Conservation (phyloP, 2,329 filamentous ascomycete genomes). For the Chrysosporium queenslandicum region DNA sequence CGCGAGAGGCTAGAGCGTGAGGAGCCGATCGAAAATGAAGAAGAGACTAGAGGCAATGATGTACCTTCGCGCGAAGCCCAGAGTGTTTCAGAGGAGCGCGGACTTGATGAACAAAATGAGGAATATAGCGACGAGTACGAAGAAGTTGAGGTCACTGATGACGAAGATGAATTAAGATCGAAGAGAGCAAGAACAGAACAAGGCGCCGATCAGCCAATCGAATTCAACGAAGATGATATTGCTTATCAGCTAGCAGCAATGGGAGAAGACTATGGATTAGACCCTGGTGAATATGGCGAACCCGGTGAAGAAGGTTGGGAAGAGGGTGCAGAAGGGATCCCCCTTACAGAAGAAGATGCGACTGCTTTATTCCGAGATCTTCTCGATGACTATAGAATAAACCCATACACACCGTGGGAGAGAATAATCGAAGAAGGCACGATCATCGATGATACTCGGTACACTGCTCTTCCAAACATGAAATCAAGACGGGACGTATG, state of each 20-base stretch:
- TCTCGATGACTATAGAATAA: conserved; percentile 70
- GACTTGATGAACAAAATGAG: conserved; percentile 23
- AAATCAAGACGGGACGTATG: conserved; percentile 72
- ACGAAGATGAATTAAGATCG: conserved; percentile 41
- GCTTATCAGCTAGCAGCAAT: conserved; percentile 83
- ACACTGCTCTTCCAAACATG: conserved; percentile 73
- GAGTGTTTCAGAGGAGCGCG: background rate
- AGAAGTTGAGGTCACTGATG: conserved; percentile 62
- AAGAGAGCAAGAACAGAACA: conserved; percentile 46
- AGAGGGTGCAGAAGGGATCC: conserved; percentile 58
- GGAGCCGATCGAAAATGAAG: conserved; percentile 19
- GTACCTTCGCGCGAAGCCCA: conserved; percentile 1
- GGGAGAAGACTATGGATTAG: conserved; percentile 72
- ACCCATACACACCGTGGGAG: conserved; percentile 85
- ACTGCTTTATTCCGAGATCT: conserved; percentile 72
- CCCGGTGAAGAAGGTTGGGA: conserved; percentile 42
- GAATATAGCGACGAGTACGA: conserved; percentile 63
- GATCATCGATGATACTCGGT: conserved; percentile 75
- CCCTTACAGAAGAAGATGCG: conserved; percentile 65
- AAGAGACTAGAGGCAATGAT: conserved; percentile 11
- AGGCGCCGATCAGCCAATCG: conserved; percentile 46
- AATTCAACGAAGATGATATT: conserved; percentile 91
- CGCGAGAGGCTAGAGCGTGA: conserved; percentile 46
- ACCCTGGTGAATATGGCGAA: conserved; percentile 65
- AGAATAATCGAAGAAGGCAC: conserved; percentile 72